A percentile compares a stretch with the other conserved stretches of the same genome.
These are phyloP conservation scores for Cladosporium austrohemisphaericum DNA, from an alignment of 2,329 filamentous ascomycete species.

Conservation along the genomic window DNA sequence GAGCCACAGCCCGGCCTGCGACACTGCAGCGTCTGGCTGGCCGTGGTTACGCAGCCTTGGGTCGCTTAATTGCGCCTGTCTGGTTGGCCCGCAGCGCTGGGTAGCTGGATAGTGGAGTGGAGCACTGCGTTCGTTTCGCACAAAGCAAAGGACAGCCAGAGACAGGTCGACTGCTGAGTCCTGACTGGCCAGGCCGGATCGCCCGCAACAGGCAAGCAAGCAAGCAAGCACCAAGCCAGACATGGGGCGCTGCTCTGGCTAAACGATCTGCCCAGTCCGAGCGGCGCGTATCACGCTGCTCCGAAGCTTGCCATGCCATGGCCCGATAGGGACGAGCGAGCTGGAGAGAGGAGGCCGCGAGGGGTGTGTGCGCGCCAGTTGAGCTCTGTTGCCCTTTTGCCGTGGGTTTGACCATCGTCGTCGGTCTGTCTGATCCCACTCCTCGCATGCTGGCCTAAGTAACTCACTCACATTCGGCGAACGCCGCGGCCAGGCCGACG, in stretches of 20 bases:
- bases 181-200: slow-evolving; percentile 9
- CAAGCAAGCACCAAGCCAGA: slow-evolving; percentile 1
- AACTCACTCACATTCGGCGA: no score
- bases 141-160: not conserved
- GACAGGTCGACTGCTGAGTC: not conserved
- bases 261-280: slow-evolving; percentile 14
- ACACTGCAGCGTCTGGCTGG: slow-evolving; percentile 13
- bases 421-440: no score
- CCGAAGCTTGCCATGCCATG: slow-evolving; percentile 12
- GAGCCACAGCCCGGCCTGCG: slow-evolving; percentile 13
- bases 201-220: slow-evolving; percentile 5
- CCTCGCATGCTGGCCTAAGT: no score
- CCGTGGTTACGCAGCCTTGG: slow-evolving; percentile 11
- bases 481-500: slow-evolving; percentile 7
- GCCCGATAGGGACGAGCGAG: not conserved
- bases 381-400: no score
- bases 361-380: no score
- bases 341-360: slow-evolving; percentile 3
- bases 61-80: slow-evolving; percentile 8
- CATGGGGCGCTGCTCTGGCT: slow-evolving; percentile 10
- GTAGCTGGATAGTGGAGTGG: slow-evolving; percentile 11
- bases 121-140: slow-evolving; percentile 12
- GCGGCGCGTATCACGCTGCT: slow-evolving; percentile 11
- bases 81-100: slow-evolving; percentile 15
- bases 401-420: no score